Conservation (phyloP, 345 rosid species). For the Tarenaya hassleriana region DNA sequence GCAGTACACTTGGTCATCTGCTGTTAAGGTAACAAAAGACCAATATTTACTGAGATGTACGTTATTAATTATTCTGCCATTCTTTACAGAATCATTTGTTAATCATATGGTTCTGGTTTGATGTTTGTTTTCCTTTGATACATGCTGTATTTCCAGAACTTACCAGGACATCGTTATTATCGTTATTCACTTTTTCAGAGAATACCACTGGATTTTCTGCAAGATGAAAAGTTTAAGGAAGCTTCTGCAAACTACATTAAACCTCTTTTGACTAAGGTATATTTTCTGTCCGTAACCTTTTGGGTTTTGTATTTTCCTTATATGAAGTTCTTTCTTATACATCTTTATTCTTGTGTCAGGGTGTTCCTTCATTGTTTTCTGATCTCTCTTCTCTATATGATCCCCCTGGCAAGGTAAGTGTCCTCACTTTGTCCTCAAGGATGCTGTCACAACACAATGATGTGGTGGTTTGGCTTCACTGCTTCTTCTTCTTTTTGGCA, state of each 20-base stretch:
- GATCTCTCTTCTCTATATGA: constrained; percentile 90
- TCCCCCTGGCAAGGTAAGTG: constrained; percentile 75
- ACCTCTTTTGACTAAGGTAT: constrained; percentile 86
- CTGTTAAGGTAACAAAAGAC: constrained; percentile 68
- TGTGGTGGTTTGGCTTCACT: constrained; percentile 10
- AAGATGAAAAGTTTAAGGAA: constrained; percentile 67
- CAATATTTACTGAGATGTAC: constrained; percentile 3
- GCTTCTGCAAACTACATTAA: constrained; percentile 73
- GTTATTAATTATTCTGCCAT: constrained; percentile 2
- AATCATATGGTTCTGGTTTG: background rate
- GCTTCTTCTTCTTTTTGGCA: constrained; percentile 4
- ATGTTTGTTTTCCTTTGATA: constrained; percentile 8
- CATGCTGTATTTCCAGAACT: background rate
- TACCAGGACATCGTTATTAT: constrained; percentile 10
- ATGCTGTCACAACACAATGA: constrained; percentile 4
- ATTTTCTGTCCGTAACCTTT: constrained; percentile 9
- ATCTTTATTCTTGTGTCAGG: constrained; percentile 40
- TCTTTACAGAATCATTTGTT: constrained; percentile 2
- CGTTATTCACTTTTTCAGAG: constrained; percentile 43
- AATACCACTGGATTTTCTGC: constrained; percentile 94
- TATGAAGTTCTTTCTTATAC: constrained; percentile 15
- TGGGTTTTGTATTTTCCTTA: constrained; percentile 9
- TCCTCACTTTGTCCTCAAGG: constrained; percentile 15
- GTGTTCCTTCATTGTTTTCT: constrained; percentile 95
- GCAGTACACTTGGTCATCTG: constrained; percentile 81